phyloP scores from a whole-genome alignment of 83 land plant genomes.

The Isoetes engelmannii region DNA sequence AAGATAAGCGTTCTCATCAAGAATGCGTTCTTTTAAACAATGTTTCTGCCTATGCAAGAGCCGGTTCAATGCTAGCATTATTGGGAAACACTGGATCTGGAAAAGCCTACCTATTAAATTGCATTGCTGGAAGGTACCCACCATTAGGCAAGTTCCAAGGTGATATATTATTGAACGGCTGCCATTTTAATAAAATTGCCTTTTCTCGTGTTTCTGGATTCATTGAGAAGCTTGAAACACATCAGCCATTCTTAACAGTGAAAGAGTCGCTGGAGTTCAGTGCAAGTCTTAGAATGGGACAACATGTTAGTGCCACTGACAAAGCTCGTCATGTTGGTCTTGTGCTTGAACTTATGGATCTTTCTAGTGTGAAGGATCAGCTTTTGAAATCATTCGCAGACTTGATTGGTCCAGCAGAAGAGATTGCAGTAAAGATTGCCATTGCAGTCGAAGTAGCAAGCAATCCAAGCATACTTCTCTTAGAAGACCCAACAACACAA shows the following conservation, averaged over 20 bases:
- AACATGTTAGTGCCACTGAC: background rate
- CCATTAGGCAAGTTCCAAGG: slow-evolving; percentile 18
- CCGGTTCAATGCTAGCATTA: slow-evolving; percentile 25
- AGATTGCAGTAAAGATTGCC: slow-evolving; percentile 27
- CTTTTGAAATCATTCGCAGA: slow-evolving; percentile 24
- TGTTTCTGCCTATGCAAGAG: slow-evolving; percentile 29
- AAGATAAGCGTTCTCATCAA: slow-evolving; percentile 1
- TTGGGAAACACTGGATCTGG: slow-evolving; percentile 26
- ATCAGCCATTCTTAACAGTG: slow-evolving; percentile 35
- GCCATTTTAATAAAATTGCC: background rate
- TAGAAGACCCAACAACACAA: slow-evolving; percentile 33
- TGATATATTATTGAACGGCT: slow-evolving; percentile 20
- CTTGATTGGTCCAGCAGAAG: slow-evolving; percentile 23
- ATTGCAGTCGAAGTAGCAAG: slow-evolving; percentile 21
- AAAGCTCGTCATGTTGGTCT: slow-evolving; percentile 26
- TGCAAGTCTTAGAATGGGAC: slow-evolving; percentile 28
- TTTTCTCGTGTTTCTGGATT: slow-evolving; percentile 24
- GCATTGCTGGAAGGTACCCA: slow-evolving; percentile 25
- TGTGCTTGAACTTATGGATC: slow-evolving; percentile 23
- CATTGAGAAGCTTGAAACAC: slow-evolving; percentile 29
- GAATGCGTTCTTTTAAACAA: slow-evolving; percentile 9
- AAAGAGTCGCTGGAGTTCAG: slow-evolving; percentile 32
- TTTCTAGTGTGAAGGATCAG: slow-evolving; percentile 21
- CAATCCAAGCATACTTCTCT: slow-evolving; percentile 35
- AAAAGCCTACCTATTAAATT: slow-evolving; percentile 22